These are phyloP conservation scores for Microstegium vimineum DNA, from an alignment of 176 grass and related monocot species.

Conservation along the genomic window DNA sequence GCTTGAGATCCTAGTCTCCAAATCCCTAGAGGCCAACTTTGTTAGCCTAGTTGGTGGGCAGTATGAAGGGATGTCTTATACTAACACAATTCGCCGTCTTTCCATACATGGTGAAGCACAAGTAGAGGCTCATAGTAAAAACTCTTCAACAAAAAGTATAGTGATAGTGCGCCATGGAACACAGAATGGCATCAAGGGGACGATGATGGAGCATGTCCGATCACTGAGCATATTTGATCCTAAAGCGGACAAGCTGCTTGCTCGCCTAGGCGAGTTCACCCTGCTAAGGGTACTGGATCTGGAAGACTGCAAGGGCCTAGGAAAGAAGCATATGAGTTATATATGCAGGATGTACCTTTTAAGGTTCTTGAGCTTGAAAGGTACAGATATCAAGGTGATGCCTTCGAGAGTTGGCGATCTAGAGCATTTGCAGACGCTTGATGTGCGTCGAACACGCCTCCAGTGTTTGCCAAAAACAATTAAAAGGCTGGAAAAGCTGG, in stretches of 20 bases:
- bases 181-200: not conserved
- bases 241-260: not conserved
- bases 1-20: not conserved
- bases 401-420: not conserved
- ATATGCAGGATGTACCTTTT: not conserved
- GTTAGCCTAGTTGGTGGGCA: not conserved
- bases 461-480: not conserved
- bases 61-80: not conserved
- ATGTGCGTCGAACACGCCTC: not conserved
- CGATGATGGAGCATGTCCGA: not conserved
- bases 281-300: constrained; percentile 9
- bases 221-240: not conserved
- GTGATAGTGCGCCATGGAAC: too few relatives aligned
- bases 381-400: not conserved
- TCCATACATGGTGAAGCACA: too few relatives aligned
- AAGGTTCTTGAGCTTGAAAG: constrained; percentile 8
- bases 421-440: not conserved
- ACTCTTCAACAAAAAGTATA: too few relatives aligned
- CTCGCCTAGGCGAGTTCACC: not conserved
- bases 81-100: not conserved
- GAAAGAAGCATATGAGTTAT: not conserved
- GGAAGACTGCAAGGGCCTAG: not conserved
- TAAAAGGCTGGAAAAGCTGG: not conserved
- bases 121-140: too few relatives aligned
- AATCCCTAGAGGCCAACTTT: not conserved